These are phyloP conservation scores for Trametes gibbosa DNA, from an alignment of 768 basidiomycete species.

Conservation along the genomic window DNA sequence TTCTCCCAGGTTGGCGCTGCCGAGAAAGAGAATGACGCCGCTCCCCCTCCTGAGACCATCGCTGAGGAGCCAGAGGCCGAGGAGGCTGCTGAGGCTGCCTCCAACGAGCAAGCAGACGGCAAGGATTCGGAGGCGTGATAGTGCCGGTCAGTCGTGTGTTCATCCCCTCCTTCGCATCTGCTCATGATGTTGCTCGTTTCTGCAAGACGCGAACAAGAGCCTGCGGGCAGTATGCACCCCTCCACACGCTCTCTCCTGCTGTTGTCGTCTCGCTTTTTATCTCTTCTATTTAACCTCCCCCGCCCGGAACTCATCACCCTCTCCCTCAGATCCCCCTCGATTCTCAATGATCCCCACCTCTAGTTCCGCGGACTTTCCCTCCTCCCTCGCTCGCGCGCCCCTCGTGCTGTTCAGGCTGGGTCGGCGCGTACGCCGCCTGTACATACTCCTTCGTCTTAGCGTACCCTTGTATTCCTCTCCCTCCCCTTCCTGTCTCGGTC, in stretches of 20 bases:
- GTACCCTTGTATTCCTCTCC: neutral
- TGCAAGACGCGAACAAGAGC: neutral
- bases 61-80: slow-evolving; percentile 48
- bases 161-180: neutral
- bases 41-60: slow-evolving; percentile 46
- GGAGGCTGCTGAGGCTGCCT: slow-evolving; percentile 26
- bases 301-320: neutral
- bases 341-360: neutral
- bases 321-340: neutral
- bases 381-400: neutral
- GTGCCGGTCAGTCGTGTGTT: slow-evolving; percentile 7
- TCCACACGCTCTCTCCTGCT: slow-evolving; percentile 9
- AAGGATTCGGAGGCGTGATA: slow-evolving; percentile 15
- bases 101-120: slow-evolving; percentile 1
- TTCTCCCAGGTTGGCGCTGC: slow-evolving; percentile 32
- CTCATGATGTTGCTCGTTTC: slow-evolving; percentile 4
- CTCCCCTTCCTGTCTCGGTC: neutral
- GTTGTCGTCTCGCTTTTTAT: slow-evolving; percentile 22
- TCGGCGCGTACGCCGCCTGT: slow-evolving; percentile 1
- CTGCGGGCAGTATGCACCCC: slow-evolving; percentile 11
- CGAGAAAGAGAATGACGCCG: slow-evolving; percentile 34
- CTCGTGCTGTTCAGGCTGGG: neutral
- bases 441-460: slow-evolving; percentile 4
- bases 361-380: slow-evolving; percentile 1
- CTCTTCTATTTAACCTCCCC: slow-evolving; percentile 17